phyloP scores from a whole-genome alignment of 75 land plant species.

The Pseudotsuga menziesii region DNA sequence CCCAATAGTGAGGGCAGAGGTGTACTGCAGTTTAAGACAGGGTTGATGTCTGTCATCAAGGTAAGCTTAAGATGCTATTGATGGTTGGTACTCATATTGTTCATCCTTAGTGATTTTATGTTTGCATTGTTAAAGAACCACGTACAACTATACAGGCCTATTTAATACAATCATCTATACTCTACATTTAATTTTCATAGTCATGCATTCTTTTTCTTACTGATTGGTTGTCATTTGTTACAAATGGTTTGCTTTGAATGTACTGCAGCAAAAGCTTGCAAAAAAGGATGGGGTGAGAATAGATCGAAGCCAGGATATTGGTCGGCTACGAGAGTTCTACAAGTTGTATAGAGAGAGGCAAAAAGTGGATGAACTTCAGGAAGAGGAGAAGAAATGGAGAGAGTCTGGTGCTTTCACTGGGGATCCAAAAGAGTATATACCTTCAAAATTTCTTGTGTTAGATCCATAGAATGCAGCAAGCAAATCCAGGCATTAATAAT shows the following conservation, averaged over 20 bases:
- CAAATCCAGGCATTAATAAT: background rate
- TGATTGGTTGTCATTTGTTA: background rate
- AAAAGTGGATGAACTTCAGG: slow-evolving; percentile 32
- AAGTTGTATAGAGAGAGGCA: slow-evolving; percentile 26
- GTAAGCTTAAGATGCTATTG: slow-evolving; percentile 7
- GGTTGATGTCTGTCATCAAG: slow-evolving; percentile 31
- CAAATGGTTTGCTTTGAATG: background rate
- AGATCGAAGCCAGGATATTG: slow-evolving; percentile 41
- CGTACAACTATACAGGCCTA: too few species aligned
- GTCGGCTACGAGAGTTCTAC: slow-evolving; percentile 24
- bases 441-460: background rate
- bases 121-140: too few species aligned
- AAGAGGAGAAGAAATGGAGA: slow-evolving; percentile 21
- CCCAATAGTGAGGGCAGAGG: slow-evolving; percentile 36
- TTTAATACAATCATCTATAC: too few species aligned
- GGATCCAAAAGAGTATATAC: slow-evolving; percentile 15
- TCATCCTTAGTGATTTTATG: too few species aligned
- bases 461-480: background rate
- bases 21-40: slow-evolving; percentile 31
- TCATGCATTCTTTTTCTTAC: too few species aligned
- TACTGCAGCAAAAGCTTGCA: slow-evolving; percentile 41
- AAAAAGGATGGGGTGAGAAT: slow-evolving; percentile 29
- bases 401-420: slow-evolving; percentile 9
- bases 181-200: too few species aligned
- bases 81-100: too few species aligned